Base-by-base conservation (phyloP, 2,329 filamentous ascomycete genomes). In the Elsinoe perseae region DNA sequence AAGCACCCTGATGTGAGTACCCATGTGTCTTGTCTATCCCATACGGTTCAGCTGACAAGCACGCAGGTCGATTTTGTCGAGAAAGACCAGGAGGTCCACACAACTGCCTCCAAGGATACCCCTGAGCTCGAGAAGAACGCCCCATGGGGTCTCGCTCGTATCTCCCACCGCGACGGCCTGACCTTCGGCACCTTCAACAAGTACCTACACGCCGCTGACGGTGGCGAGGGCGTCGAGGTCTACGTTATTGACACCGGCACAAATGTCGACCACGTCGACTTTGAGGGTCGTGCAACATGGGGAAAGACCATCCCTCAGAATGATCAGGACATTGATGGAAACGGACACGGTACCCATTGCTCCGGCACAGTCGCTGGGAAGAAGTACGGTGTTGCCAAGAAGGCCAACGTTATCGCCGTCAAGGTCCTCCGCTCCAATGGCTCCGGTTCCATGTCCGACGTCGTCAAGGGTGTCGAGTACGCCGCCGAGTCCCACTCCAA, bases 341-440 rank as follows among this genome's bases (percentile, higher is more conserved):
- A 98, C 68, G 93, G 93, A 61, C 93, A 98, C 79, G 93, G 93
- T 67, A 98, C 93, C 68, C 93, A 98, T 81, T 98, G 93, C 84
- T 97, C 93, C 62, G 93, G 93, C 66, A 98, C 95, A 61, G 86
- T 98, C 67, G 93, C 88, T 63, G 93, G 95, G 71, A 95, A 93
- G 84, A 96, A 95, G 80, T 98, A 95, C 71, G 93, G 93, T 82
- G 93, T 98, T 62, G 92, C 93, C 72, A 98, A 98, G 86, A 96
- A 97, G 83, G 93, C 95, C 70, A 84, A 89, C 66, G 80, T 98
- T 73, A 91, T 95, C 69, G 93, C 93, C 63, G 91, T 98, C 80
- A 98, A 98, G 85, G 93, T 98, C 38, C 87, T 98, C 65, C 84
- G 87, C 71, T 96, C 92, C 66, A 98, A 95, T 75, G 93, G 93